These are phyloP conservation scores for Tetrahymena malaccensis DNA, from an alignment of 73 alveolate species.

Conservation along the genomic window DNA sequence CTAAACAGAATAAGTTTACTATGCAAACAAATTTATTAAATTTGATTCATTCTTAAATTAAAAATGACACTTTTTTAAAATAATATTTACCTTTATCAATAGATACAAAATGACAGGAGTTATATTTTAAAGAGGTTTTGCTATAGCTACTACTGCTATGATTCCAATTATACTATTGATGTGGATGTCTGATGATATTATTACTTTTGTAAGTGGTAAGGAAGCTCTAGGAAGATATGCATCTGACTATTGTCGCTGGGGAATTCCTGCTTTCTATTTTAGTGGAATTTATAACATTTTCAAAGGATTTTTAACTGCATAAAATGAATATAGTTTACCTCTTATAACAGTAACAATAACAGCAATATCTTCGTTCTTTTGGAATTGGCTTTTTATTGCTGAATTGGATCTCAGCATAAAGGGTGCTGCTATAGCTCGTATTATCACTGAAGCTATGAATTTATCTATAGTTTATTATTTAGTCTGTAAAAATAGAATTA, in stretches of 20 bases:
- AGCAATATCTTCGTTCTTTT: neutral
- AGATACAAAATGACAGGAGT: neutral
- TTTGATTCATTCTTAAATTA: too few species aligned
- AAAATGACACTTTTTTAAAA: too few species aligned
- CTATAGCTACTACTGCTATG: neutral
- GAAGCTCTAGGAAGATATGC: neutral
- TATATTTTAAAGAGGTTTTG: neutral
- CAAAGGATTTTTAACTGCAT: neutral
- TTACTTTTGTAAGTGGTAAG: neutral
- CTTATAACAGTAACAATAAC: neutral
- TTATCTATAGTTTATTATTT: neutral
- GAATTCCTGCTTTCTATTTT: neutral
- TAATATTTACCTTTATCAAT: neutral
- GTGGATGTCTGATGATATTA: neutral
- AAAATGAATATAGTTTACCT: neutral
- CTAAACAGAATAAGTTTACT: too few species aligned
- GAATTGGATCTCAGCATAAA: neutral
- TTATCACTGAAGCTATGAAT: neutral
- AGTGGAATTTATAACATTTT: neutral
- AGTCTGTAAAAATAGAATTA: neutral
- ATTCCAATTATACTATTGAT: slow-evolving; percentile 1
- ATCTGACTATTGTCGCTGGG: neutral
- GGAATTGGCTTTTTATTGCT: neutral
- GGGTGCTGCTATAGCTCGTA: slow-evolving; percentile 8
- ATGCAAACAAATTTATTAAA: too few species aligned